Evolutionary conservation across 345 rosid genomes (phyloP), one percentile per base, ranked within the genome.

Genomic region (Leavenworthia alabamica): DNA sequence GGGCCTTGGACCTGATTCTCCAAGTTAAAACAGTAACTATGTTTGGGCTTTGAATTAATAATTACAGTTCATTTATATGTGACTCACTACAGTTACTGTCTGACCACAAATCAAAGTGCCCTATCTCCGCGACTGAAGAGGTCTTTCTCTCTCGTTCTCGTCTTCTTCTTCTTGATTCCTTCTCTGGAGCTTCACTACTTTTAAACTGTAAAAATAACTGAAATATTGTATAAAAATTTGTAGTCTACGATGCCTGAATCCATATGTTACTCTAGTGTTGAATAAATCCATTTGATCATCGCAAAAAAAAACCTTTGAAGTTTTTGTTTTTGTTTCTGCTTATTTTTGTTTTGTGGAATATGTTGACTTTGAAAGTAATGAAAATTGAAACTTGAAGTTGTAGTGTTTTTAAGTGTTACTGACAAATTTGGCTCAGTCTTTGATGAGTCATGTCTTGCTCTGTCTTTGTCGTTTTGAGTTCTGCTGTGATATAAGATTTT

Each of bases 81-180:
- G 28, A 43, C 11, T 20, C 24, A 43, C 15, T n/a, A n/a, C n/a
- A n/a, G n/a, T n/a, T n/a, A 40, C 2, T 8, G 22, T 20, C 1
- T 1, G 0, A n/a, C 24, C 50, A 47, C 10, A 40, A 42, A 22
- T 32, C 29, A 45, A 43, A 42, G 61, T n/a, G n/a, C 60, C 73
- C 73, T 60, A 68, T 8, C 14, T 42, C 8, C 11, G 1, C 45
- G 66, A n/a, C n/a, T n/a, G n/a, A n/a, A n/a, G n/a, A n/a, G n/a
- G n/a, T n/a, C n/a, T n/a, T n/a, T n/a, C n/a, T n/a, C n/a, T n/a
- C n/a, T n/a, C n/a, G n/a, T n/a, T n/a, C n/a, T n/a, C n/a, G n/a
- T n/a, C n/a, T n/a, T 43, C 52, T 13, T 33, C 45, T 1, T 36
- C 47, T 29, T n/a, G n/a, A n/a, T n/a, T n/a, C n/a, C 32, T 16